Conservation (phyloP, 139 green algal genomes). For the Yamagishiella unicocca region DNA sequence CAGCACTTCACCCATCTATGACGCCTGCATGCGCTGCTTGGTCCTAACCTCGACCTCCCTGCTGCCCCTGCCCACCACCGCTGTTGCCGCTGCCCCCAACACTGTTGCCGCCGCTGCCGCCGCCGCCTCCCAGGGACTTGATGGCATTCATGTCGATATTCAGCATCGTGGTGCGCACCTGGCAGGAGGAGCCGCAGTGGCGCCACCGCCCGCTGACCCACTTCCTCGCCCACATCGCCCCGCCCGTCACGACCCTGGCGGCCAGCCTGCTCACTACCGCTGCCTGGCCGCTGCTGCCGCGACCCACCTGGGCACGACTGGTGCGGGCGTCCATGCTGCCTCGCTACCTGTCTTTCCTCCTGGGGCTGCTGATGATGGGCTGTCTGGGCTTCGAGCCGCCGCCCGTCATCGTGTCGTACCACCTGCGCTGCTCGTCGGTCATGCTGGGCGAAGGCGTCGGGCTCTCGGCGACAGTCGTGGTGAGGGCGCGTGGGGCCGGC, state of each 20-base stretch:
- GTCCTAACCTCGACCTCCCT: too few relatives aligned
- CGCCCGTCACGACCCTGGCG: not conserved
- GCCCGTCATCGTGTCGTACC: not conserved
- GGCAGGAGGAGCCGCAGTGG: not conserved
- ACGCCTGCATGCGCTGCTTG: too few relatives aligned
- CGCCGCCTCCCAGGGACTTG: not conserved
- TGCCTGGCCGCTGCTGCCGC: not conserved
- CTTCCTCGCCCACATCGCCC: conserved; percentile 5
- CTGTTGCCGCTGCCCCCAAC: not conserved
- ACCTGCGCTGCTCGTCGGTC: not conserved
- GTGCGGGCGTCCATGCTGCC: conserved; percentile 3
- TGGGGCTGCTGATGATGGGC: not conserved
- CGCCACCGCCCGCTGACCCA: not conserved
- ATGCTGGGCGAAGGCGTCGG: conserved; percentile 7
- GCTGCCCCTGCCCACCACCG: too few relatives aligned
- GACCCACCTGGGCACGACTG: not conserved
- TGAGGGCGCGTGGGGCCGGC: not conserved
- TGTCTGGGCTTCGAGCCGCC: not conserved
- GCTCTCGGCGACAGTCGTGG: not conserved
- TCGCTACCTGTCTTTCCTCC: not conserved
- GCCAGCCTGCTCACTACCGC: not conserved
- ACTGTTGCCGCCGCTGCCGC: not conserved
- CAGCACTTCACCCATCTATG: too few relatives aligned
- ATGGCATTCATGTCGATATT: not conserved
- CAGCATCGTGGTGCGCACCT: not conserved